Base-by-base conservation (phyloP, 352 stramenopile genomes). In the Phytophthora niederhauseri region DNA sequence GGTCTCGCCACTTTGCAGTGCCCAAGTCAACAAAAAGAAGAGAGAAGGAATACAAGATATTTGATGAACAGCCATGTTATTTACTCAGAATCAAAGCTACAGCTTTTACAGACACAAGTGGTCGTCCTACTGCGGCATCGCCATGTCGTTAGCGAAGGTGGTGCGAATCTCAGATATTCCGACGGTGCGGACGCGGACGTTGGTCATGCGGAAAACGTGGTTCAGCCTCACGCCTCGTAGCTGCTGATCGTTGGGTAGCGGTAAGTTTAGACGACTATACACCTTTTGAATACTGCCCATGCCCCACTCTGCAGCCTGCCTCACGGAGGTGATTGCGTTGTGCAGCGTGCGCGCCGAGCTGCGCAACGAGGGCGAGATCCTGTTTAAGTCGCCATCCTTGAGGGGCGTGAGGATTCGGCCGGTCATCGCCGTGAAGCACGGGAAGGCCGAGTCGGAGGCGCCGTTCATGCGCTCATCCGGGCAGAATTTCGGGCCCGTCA, bases 371-470 rank as follows among this genome's bases (percentile, higher is more conserved):
- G 9, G 20, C 45, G 17, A 28, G 45, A 28, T 52, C 11, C n/a
- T 52, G 45, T 52, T 19, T 19, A 52, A 51, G 8, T 17, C 20
- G 20, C 19, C 38, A 15, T 48, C 38, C 14, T 48, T 48, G 38
- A 48, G 45, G 4, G 20, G n/a, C 19, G 45, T 51, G n/a, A 51
- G n/a, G n/a, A 51, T 51, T 51, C 20, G 15, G 19, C 45, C 45
- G n/a, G n/a, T 26, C 45, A 51, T 51, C 19, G 7, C 45, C 8
- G 45, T 28, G n/a, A 19, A 30, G 45, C 45, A 51, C 45, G 19
- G 45, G 19, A 26, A 51, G 45, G 45, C 45, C 45, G 45, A 48
- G 45, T 51, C 45, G n/a, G 45, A 51, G n/a, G 30, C 45, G n/a
- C 28, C 45, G 19, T 51, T 51, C 20, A 51, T 30, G 45, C n/a